These are phyloP conservation scores for Pythium periplocum DNA, from an alignment of 352 stramenopile genomes.

Conservation along the genomic window DNA sequence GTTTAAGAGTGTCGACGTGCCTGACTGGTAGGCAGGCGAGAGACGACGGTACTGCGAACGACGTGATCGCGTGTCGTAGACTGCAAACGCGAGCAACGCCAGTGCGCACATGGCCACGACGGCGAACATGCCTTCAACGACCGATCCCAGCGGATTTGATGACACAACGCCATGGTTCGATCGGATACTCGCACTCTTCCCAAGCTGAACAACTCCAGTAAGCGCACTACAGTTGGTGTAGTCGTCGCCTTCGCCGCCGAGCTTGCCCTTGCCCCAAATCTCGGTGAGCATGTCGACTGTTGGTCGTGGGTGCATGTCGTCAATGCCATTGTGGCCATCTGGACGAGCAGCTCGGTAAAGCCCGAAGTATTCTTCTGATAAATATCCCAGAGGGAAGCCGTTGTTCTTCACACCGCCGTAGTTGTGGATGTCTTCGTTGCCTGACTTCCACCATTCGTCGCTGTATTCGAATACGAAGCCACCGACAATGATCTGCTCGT, in stretches of 20 bases:
- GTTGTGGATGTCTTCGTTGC: slow-evolving; percentile 46
- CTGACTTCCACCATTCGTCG: slow-evolving; percentile 74
- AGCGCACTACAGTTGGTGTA: slow-evolving; percentile 26
- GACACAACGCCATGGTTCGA: background rate
- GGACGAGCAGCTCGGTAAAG: slow-evolving; percentile 22
- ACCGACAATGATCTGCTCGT: slow-evolving; percentile 51
- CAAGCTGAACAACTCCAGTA: background rate
- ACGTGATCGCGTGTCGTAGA: slow-evolving; percentile 14
- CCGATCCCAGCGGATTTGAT: slow-evolving; percentile 5
- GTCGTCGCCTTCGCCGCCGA: slow-evolving; percentile 33
- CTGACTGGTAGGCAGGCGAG: background rate
- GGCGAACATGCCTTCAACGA: slow-evolving; percentile 15
- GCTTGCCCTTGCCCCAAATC: slow-evolving; percentile 29
- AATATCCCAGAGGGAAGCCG: slow-evolving; percentile 54
- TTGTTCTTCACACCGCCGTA: slow-evolving; percentile 35
- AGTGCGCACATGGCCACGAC: slow-evolving; percentile 18
- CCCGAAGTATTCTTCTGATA: slow-evolving; percentile 65
- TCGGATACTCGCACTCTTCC: background rate
- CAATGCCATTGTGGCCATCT: slow-evolving; percentile 4
- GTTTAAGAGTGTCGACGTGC: too few relatives aligned
- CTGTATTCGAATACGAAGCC: slow-evolving; percentile 76
- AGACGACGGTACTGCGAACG: slow-evolving; percentile 21
- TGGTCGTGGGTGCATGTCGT: slow-evolving; percentile 33
- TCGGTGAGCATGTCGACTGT: slow-evolving; percentile 45
- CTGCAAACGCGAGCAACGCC: slow-evolving; percentile 11